phyloP scores from a whole-genome alignment of 495 filamentous ascomycete genomes.

The Achaetomiella virescens region DNA sequence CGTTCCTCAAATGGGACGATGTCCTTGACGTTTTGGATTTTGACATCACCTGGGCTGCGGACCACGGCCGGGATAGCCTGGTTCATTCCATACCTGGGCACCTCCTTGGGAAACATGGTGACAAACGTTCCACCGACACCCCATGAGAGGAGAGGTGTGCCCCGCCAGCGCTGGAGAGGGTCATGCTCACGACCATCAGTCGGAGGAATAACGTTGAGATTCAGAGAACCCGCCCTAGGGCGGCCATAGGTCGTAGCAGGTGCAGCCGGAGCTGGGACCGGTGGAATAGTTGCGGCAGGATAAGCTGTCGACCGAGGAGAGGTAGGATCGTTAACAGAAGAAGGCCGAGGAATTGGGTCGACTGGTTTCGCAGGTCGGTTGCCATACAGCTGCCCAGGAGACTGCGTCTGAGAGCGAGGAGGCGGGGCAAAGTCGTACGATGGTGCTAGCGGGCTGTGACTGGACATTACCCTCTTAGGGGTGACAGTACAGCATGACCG shows the following conservation, averaged over 20 bases:
- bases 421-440: conserved; percentile 49
- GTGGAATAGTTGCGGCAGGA: conserved; percentile 10
- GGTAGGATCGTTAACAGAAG: conserved; percentile 56
- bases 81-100: conserved; percentile 77
- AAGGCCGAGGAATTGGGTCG: conserved; percentile 59
- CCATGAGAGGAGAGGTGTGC: conserved; percentile 78
- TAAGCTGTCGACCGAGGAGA: conserved; percentile 40
- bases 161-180: conserved; percentile 81
- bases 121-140: conserved; percentile 78
- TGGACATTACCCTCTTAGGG: conserved; percentile 48
- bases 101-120: conserved; percentile 80
- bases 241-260: conserved; percentile 13
- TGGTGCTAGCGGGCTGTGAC: conserved; percentile 36
- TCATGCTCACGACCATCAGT: conserved; percentile 77
- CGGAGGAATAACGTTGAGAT: conserved; percentile 48
- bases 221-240: conserved; percentile 37
- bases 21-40: conserved; percentile 62
- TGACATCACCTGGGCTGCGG: conserved; percentile 79
- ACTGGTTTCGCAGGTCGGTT: conserved; percentile 38
- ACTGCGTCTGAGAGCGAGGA: conserved; percentile 78
- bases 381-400: conserved; percentile 58
- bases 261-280: conserved; percentile 3
- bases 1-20: conserved; percentile 61
- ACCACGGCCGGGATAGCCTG: conserved; percentile 68
- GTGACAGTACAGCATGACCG: conserved; percentile 36